Evolutionary conservation across 2,329 filamentous ascomycete genomes (phyloP).

Genomic region (Talaromyces sp.): DNA sequence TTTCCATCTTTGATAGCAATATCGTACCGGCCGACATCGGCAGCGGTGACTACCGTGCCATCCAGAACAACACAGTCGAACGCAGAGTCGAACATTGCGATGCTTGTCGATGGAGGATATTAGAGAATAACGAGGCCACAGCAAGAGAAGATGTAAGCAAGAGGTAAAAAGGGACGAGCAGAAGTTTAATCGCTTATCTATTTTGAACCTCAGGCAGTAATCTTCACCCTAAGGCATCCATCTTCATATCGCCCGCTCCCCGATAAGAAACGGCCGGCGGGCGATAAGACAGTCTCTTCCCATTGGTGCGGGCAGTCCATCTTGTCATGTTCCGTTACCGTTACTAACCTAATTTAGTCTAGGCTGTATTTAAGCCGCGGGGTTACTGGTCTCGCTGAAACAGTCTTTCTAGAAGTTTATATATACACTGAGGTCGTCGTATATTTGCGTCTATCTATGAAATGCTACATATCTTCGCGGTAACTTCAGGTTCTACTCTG

Average conservation of each 20-base stretch:
- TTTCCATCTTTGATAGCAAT: constrained; percentile 46
- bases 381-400: background rate
- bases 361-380: background rate
- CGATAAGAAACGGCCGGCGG: background rate
- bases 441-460: background rate
- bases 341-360: background rate
- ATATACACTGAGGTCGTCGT: background rate
- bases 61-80: constrained; percentile 36
- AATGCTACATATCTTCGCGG: background rate
- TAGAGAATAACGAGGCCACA: background rate
- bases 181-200: background rate
- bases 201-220: background rate
- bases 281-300: background rate
- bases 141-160: background rate
- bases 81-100: background rate
- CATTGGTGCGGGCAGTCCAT: background rate
- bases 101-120: background rate
- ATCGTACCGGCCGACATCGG: constrained; percentile 43
- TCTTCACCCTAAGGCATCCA: background rate
- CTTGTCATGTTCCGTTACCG: background rate
- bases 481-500: background rate
- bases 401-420: background rate
- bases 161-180: background rate
- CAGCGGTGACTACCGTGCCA: constrained; percentile 44
- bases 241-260: background rate